Evolutionary conservation across 805 yeast species (phyloP), one percentile per base, ranked within the genome.

Genomic region (Yamadazyma tumulicola): DNA sequence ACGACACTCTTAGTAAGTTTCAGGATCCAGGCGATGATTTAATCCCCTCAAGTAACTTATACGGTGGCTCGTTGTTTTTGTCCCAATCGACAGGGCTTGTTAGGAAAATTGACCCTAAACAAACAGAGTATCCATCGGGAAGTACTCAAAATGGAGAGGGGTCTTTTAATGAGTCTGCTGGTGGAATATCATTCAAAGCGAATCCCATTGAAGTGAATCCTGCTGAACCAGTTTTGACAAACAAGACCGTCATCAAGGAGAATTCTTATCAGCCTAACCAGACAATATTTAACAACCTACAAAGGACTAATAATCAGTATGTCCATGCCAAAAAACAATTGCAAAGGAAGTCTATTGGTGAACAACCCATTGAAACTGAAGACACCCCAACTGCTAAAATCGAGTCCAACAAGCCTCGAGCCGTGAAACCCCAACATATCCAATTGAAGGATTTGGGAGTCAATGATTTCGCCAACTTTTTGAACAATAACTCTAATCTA

Each of bases 21-120:
- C 32, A 30, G 18, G 28, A n/a, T 2, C 30, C 38, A 5, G 19
- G 23, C 4, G 39, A 31, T 9, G 42, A 38, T 15, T 24, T 30
- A 22, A 21, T 31, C 3, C 38, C 41, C 7, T 41, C 54, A 20
- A 52, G 48, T 19, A 64, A 64, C 39, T 30, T 65, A 30, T 67
- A 67, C 40, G 71, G 72, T 5, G 72, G 72, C 3, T 63, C 69
- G 7, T 46, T 67, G 11, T 51, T 66, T 29, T 44, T 67, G 14
- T 66, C 72, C 3, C 72, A 67, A 39, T 62, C 69, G 2, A 67
- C 72, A 0, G 72, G 72, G 3, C 39, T 64, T 28, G 57, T 62
- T 5, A 56, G 59, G 34, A 65, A 67, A 39, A 39, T 67, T 1
- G 59, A 58, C 27, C 36, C 47, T 8, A 38, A 39, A 9, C 35